Evolutionary conservation across 805 yeast species (phyloP).

Genomic region (Yarrowia keelungensis): DNA sequence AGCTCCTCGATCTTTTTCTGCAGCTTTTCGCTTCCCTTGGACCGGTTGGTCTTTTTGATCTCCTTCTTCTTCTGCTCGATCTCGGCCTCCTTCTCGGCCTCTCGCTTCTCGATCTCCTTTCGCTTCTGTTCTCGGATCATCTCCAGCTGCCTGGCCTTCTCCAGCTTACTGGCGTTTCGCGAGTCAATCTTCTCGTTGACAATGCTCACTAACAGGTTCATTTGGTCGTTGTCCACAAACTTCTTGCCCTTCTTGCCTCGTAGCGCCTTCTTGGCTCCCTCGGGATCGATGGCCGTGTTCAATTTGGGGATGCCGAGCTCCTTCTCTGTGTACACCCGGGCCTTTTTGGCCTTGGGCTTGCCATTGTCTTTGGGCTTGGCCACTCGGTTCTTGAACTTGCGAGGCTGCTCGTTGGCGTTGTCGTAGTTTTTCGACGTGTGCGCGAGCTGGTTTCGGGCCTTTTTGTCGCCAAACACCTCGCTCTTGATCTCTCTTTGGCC

Average conservation of each 20-base stretch:
- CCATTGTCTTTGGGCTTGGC: slow-evolving; percentile 39
- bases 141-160: slow-evolving; percentile 86
- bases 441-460: slow-evolving; percentile 44
- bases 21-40: slow-evolving; percentile 55
- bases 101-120: slow-evolving; percentile 85
- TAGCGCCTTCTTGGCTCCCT: slow-evolving; percentile 69
- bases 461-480: slow-evolving; percentile 46
- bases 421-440: slow-evolving; percentile 41
- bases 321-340: slow-evolving; percentile 65
- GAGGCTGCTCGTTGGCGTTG: slow-evolving; percentile 38
- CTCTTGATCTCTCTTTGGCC: slow-evolving; percentile 45
- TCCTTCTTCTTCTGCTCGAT: slow-evolving; percentile 80
- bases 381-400: slow-evolving; percentile 41
- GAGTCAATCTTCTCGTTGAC: slow-evolving; percentile 84
- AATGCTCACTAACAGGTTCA: slow-evolving; percentile 75
- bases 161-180: slow-evolving; percentile 84
- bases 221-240: slow-evolving; percentile 63
- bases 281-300: slow-evolving; percentile 82
- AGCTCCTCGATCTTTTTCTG: slow-evolving; percentile 11
- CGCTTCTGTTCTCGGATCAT: slow-evolving; percentile 86
- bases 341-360: slow-evolving; percentile 45
- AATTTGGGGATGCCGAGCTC: slow-evolving; percentile 80
- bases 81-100: slow-evolving; percentile 68
- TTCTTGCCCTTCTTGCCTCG: slow-evolving; percentile 74
- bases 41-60: slow-evolving; percentile 69